Conservation (phyloP, 208 protist species). For the Acanthamoeba royreba region DNA sequence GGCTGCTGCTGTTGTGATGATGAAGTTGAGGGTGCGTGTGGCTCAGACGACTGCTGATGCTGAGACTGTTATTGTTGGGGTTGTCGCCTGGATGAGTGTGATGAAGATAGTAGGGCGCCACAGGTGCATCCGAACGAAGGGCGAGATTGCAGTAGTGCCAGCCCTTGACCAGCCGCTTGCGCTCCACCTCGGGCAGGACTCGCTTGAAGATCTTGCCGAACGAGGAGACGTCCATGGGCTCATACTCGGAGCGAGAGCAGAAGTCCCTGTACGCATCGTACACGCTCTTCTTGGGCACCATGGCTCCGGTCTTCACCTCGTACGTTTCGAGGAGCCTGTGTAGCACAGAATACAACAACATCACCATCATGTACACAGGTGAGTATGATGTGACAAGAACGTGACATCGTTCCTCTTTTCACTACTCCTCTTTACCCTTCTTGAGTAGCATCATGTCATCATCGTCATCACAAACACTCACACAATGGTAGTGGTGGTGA, state of each 20-base stretch:
- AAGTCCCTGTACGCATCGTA: background rate
- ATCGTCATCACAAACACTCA: too few relatives aligned
- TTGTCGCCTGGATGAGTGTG: background rate
- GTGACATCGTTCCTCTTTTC: too few relatives aligned
- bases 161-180: background rate
- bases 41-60: background rate
- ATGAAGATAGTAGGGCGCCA: background rate
- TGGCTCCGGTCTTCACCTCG: background rate
- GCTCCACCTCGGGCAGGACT: background rate
- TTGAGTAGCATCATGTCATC: too few relatives aligned
- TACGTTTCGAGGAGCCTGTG: background rate
- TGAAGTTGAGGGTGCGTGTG: background rate
- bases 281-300: background rate
- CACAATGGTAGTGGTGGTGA: too few relatives aligned
- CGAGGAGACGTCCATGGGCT: background rate
- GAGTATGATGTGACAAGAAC: too few relatives aligned
- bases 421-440: too few relatives aligned
- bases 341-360: too few relatives aligned
- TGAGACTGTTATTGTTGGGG: background rate
- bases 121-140: background rate
- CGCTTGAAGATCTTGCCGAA: slow-evolving; percentile 24
- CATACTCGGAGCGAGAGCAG: background rate
- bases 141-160: slow-evolving; percentile 8
- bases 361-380: too few relatives aligned
- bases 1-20: too few relatives aligned